Percentiles rank a stretch among this genome's conserved stretches.
phyloP scores from a whole-genome alignment of 345 rosid genomes.

The Ceriops zippeliana region DNA sequence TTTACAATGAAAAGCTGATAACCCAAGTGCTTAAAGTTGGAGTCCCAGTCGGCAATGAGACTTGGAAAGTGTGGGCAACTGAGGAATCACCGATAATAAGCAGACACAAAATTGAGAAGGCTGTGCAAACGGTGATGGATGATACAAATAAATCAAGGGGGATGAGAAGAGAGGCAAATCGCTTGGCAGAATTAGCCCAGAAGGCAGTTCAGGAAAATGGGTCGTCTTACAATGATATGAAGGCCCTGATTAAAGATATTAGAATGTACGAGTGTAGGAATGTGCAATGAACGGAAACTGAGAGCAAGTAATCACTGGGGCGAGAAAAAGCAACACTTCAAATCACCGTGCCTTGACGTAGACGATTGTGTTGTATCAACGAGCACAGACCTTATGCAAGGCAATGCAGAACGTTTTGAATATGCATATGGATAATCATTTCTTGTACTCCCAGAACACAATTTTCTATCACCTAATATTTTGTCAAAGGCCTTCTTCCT shows the following conservation, averaged over 20 bases:
- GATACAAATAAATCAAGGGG: constrained; percentile 16
- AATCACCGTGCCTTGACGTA: no score
- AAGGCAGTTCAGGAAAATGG: constrained; percentile 41
- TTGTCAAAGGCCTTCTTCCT: no score
- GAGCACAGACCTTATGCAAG: no score
- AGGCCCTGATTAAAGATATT: constrained; percentile 37
- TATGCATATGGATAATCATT: no score
- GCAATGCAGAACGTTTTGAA: no score
- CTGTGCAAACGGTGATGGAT: constrained; percentile 23
- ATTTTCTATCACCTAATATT: no score
- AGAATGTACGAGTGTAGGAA: constrained; percentile 4
- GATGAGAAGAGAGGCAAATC: constrained; percentile 29
- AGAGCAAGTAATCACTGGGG: no score
- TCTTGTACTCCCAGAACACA: no score
- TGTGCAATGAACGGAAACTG: neutral
- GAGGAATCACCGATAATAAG: constrained; percentile 20
- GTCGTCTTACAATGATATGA: constrained; percentile 36
- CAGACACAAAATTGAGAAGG: constrained; percentile 15
- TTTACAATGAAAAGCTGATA: constrained; percentile 38
- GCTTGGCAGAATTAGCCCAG: constrained; percentile 30
- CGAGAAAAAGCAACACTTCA: no score
- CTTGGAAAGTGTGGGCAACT: constrained; percentile 33
- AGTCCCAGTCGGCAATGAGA: constrained; percentile 27
- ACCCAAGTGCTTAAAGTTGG: constrained; percentile 35
- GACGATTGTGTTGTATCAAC: no score